These are phyloP conservation scores for Ascochyta koolunga DNA, from an alignment of 2,329 filamentous ascomycete genomes.

Conservation along the genomic window DNA sequence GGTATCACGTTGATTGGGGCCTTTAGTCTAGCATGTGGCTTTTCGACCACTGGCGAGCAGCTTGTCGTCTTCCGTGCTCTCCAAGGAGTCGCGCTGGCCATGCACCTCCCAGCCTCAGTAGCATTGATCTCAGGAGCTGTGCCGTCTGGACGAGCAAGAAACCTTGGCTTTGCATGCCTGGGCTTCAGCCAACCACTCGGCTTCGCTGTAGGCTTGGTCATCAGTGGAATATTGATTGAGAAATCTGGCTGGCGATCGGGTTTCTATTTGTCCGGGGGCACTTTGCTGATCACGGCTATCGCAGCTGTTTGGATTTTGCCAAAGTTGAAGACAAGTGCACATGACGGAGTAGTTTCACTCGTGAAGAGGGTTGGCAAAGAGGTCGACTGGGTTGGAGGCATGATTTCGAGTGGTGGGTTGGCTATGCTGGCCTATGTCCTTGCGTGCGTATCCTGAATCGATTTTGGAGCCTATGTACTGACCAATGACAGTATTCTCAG, in stretches of 20 bases:
- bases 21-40: conserved; percentile 55
- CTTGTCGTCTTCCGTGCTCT: conserved; percentile 54
- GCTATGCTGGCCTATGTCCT: conserved; percentile 33
- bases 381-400: conserved; percentile 39
- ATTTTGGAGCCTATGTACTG: background rate
- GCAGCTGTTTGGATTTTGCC: conserved; percentile 40
- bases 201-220: conserved; percentile 58
- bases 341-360: background rate
- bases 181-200: conserved; percentile 57
- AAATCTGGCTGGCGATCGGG: conserved; percentile 57
- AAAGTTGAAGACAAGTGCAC: conserved; percentile 18
- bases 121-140: conserved; percentile 50
- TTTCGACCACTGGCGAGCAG: conserved; percentile 53
- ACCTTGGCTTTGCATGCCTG: conserved; percentile 48
- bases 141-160: conserved; percentile 31
- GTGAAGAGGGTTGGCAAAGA: conserved; percentile 25
- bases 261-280: conserved; percentile 50
- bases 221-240: conserved; percentile 58
- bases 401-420: conserved; percentile 32
- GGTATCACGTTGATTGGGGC: conserved; percentile 52
- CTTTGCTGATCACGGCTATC: conserved; percentile 44
- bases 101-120: conserved; percentile 56
- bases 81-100: conserved; percentile 54
- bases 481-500: conserved; percentile 27
- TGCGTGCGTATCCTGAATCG: conserved; percentile 22